phyloP scores from a whole-genome alignment of 169 alveolate genomes.

The Sarcocystis neurona region DNA sequence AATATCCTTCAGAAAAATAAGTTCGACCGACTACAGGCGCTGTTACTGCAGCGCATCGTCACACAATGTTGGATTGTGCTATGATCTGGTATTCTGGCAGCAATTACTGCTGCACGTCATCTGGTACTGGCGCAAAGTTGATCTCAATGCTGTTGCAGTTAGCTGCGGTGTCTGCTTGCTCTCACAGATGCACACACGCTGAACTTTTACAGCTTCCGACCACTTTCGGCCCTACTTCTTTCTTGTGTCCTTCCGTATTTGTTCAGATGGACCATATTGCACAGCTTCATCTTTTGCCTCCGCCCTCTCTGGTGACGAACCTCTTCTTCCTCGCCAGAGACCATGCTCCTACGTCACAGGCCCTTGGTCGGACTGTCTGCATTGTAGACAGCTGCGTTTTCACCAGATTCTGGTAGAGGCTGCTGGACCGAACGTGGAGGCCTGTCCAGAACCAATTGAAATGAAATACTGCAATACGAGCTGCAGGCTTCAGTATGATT shows the following conservation, averaged over 20 bases:
- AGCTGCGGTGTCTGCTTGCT: no score
- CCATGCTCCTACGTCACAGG: neutral
- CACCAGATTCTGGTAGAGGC: constrained; percentile 8
- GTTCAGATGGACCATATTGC: constrained; percentile 10
- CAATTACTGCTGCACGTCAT: no score
- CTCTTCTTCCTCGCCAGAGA: neutral
- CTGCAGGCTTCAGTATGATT: constrained; percentile 13
- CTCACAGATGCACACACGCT: no score
- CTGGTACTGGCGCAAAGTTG: no score
- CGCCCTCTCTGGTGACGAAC: no score
- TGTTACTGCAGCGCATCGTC: no score
- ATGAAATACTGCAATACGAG: constrained; percentile 9
- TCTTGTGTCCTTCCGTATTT: neutral
- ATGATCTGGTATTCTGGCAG: no score
- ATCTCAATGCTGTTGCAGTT: no score
- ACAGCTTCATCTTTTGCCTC: neutral
- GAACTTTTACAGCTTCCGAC: no score
- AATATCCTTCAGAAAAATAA: no score
- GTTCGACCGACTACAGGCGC: no score
- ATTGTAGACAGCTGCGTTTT: constrained; percentile 15
- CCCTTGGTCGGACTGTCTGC: constrained; percentile 15
- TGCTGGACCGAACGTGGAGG: constrained; percentile 14
- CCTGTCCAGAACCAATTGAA: constrained; percentile 8
- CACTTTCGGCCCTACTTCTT: neutral
- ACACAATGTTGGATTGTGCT: no score